These are phyloP conservation scores for Gyromitra esculenta DNA, from an alignment of 2,329 filamentous ascomycete genomes.

Conservation along the genomic window DNA sequence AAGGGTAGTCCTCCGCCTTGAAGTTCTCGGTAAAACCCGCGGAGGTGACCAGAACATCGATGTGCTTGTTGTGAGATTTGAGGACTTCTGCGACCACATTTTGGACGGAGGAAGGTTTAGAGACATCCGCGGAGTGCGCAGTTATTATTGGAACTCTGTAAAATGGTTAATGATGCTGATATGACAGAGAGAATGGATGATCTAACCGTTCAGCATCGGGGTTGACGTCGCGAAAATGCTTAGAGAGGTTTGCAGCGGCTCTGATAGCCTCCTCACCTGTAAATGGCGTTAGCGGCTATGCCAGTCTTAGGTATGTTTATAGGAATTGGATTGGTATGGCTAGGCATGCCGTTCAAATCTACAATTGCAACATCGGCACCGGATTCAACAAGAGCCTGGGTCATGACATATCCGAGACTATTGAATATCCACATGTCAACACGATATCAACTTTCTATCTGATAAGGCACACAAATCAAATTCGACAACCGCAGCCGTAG, in stretches of 20 bases:
- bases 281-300: conserved; percentile 17
- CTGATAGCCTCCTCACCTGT: conserved; percentile 83
- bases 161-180: conserved; percentile 61
- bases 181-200: neutral
- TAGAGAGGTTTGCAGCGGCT: conserved; percentile 77
- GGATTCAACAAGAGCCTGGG: conserved; percentile 86
- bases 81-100: conserved; percentile 71
- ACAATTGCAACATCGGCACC: conserved; percentile 91
- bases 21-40: conserved; percentile 97
- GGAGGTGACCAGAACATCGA: conserved; percentile 93
- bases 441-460: conserved; percentile 21
- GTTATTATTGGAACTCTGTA: conserved; percentile 76
- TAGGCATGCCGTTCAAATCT: conserved; percentile 81
- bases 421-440: conserved; percentile 31
- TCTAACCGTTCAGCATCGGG: conserved; percentile 73
- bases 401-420: conserved; percentile 84
- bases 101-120: conserved; percentile 80
- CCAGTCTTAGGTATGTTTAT: conserved; percentile 7
- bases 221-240: conserved; percentile 81
- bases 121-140: conserved; percentile 88
- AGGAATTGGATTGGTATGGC: conserved; percentile 4
- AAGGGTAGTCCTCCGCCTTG: conserved; percentile 80
- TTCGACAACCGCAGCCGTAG: conserved; percentile 20
- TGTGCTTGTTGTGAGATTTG: conserved; percentile 64
- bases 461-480: conserved; percentile 27